Evolutionary conservation across 306 rosid species (phyloP), one percentile per base, ranked within the genome.

Genomic region (Casuarina glauca): DNA sequence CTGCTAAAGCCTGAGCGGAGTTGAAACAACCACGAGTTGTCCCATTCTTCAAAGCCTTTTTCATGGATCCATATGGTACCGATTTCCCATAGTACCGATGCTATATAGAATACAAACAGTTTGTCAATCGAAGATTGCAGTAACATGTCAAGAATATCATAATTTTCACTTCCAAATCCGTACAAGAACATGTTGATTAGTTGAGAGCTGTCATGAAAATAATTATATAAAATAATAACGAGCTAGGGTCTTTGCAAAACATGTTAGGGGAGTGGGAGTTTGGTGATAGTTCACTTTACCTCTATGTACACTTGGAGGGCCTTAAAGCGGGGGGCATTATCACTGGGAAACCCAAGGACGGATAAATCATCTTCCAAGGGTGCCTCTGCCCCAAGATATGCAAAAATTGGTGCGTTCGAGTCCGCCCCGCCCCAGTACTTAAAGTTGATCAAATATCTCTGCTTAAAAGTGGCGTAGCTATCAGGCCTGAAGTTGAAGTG

Each of bases 1-100:
- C 91, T 78, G 93, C 96, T 42, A 83, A 6, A 19, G 93, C 89
- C 80, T 88, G 91, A 0, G 88, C 90, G 7, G 92, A 86, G 79
- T 83, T 88, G 55, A 86, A 80, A 71, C 86, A 80, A 1, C 89
- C 92, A 0, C 72, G 77, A 73, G 72, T 70, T 67, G 61, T 75
- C 6, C 75, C 85, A 81, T 88, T 83, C 19, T 66, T 77, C 85
- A 86, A 74, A 8, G 88, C 85, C 53, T 79, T 63, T 58, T 81
- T 10, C 38, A 44, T 5, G 20, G 86, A 86, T 9, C 89, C 85
- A 49, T 81, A 84, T 17, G 92, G 88, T 20, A 86, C 26, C 20
- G 92, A 90, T 82, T 90, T 46, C 8, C 91, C 95, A 19, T 88
- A 88, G 63, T 66, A 83, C 16, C 89, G 39, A 53, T 83, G 86